Evolutionary conservation across 1,284 basidiomycete species (phyloP).

Genomic region (Cutaneotrichosporon sp.): DNA sequence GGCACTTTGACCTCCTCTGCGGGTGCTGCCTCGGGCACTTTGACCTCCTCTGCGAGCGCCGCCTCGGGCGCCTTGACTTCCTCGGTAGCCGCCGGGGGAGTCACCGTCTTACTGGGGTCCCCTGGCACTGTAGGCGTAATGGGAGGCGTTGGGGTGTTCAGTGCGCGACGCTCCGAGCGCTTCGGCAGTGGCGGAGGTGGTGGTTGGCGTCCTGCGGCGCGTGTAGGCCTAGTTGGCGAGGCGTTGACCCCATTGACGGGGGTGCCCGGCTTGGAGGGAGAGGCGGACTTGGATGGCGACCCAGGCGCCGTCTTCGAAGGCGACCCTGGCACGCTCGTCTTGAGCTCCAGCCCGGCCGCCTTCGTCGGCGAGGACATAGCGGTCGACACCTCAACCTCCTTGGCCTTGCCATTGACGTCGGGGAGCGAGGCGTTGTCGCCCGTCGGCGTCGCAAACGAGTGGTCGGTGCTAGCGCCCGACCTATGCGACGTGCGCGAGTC

Average conservation of each 20-base stretch:
- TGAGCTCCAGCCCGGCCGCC: slow-evolving; percentile 4
- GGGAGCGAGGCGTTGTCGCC: slow-evolving; percentile 15
- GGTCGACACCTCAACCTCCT: background rate
- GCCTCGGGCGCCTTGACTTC: background rate
- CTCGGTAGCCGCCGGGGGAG: background rate
- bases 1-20: background rate
- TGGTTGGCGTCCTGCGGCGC: slow-evolving; percentile 6
- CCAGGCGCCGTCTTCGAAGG: background rate
- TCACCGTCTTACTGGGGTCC: slow-evolving; percentile 1
- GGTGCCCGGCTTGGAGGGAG: slow-evolving; percentile 9
- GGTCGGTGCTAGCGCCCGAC: slow-evolving; percentile 7
- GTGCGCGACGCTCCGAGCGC: slow-evolving; percentile 30
- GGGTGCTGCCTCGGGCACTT: background rate
- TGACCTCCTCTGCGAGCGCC: background rate
- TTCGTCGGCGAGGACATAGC: background rate
- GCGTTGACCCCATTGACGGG: background rate
- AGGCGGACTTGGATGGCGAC: background rate
- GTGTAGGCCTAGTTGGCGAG: slow-evolving; percentile 1
- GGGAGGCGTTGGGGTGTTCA: slow-evolving; percentile 10
- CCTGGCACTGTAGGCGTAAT: slow-evolving; percentile 8
- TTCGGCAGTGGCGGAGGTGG: slow-evolving; percentile 40
- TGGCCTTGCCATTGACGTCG: background rate
- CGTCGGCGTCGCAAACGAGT: slow-evolving; percentile 17
- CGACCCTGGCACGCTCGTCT: slow-evolving; percentile 1
- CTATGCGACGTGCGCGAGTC: slow-evolving; percentile 9